Percentiles rank a stretch among this genome's conserved stretches.
These are phyloP conservation scores for Scheffersomyces stambukii DNA, from an alignment of 1,139 yeast genomes.

Conservation along the genomic window DNA sequence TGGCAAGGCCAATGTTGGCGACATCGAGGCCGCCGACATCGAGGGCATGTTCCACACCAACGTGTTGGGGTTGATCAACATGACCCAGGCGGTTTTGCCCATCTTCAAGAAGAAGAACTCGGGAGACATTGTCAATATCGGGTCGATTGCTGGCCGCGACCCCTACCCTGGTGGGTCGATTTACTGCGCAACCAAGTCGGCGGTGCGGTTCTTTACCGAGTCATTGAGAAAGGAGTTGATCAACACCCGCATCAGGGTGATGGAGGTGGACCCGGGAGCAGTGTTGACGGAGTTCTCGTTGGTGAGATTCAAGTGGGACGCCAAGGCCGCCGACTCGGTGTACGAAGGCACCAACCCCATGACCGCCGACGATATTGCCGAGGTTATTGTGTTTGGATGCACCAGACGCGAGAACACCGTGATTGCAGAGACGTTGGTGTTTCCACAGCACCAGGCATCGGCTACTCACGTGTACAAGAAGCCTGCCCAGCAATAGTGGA, in stretches of 20 bases:
- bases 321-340: slow-evolving; percentile 36
- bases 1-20: slow-evolving; percentile 65
- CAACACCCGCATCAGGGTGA: slow-evolving; percentile 42
- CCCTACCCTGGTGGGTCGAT: slow-evolving; percentile 50
- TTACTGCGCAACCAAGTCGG: slow-evolving; percentile 50
- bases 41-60: slow-evolving; percentile 68
- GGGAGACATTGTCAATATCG: slow-evolving; percentile 48
- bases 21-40: slow-evolving; percentile 49
- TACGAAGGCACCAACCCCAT: slow-evolving; percentile 46
- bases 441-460: slow-evolving; percentile 54
- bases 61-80: slow-evolving; percentile 64
- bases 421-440: slow-evolving; percentile 46
- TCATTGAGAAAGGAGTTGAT: slow-evolving; percentile 46
- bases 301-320: slow-evolving; percentile 44
- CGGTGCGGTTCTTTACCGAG: slow-evolving; percentile 43
- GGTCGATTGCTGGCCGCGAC: slow-evolving; percentile 51
- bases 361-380: slow-evolving; percentile 47
- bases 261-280: slow-evolving; percentile 51
- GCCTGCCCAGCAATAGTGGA: background rate
- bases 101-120: slow-evolving; percentile 50
- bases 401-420: slow-evolving; percentile 48
- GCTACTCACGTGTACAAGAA: slow-evolving; percentile 45
- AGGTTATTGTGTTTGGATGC: slow-evolving; percentile 44
- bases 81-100: slow-evolving; percentile 66
- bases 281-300: slow-evolving; percentile 50